These are phyloP conservation scores for Penicillium hesseltinei DNA, from an alignment of 2,329 filamentous ascomycete genomes.

Conservation along the genomic window DNA sequence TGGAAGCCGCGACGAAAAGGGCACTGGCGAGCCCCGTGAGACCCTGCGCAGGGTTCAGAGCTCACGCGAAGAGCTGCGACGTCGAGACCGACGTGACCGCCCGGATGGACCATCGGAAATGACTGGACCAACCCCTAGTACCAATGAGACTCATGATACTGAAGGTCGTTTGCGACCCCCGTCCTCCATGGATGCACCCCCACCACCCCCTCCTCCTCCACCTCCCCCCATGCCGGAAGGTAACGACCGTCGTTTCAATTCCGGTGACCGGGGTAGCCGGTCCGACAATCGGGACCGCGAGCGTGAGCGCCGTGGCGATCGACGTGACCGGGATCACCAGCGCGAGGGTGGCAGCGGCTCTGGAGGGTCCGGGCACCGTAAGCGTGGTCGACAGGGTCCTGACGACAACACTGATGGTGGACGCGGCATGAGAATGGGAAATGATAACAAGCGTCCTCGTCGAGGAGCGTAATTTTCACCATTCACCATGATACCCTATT, in stretches of 20 bases:
- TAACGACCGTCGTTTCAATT: conserved; percentile 35
- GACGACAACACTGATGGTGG: conserved; percentile 31
- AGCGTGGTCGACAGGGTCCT: conserved; percentile 38
- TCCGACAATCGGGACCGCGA: conserved; percentile 31
- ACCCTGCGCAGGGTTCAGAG: conserved; percentile 31
- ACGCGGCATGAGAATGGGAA: conserved; percentile 40
- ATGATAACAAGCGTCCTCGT: conserved; percentile 43
- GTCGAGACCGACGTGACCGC: conserved; percentile 38
- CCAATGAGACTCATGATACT: conserved; percentile 22
- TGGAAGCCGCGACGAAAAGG: conserved; percentile 22
- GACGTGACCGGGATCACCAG: conserved; percentile 34
- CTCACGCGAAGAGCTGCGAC: conserved; percentile 36
- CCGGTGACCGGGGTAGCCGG: conserved; percentile 35
- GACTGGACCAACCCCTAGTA: conserved; percentile 12
- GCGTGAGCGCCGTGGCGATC: conserved; percentile 37
- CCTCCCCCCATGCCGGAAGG: conserved; percentile 28
- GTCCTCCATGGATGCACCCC: conserved; percentile 32
- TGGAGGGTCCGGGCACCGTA: conserved; percentile 32
- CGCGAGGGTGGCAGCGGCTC: conserved; percentile 29
- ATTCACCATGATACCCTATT: conserved; percentile 2
- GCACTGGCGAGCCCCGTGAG: conserved; percentile 32
- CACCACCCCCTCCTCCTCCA: conserved; percentile 32
- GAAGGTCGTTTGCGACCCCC: conserved; percentile 37
- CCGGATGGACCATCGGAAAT: conserved; percentile 30
- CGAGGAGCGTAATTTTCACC: conserved; percentile 35